These are phyloP conservation scores for Salicornia ramosissima DNA, from an alignment of 148 eudicot genomes.

Conservation along the genomic window DNA sequence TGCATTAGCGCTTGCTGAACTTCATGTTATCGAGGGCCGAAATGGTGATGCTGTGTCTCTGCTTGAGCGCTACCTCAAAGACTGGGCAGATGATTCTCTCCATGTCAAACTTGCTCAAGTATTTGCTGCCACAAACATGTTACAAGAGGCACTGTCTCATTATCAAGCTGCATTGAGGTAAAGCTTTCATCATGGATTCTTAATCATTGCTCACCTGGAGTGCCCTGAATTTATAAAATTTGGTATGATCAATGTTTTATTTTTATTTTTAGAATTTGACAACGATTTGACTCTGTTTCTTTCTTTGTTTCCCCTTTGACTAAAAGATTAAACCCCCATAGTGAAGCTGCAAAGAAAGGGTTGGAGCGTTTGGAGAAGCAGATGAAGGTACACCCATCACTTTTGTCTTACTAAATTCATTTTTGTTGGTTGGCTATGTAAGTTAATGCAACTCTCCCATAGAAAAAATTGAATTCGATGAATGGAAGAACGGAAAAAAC, in stretches of 20 bases:
- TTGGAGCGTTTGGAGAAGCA: conserved; percentile 91
- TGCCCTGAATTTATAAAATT: no score
- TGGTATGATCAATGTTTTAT: no score
- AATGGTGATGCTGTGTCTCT: conserved; percentile 89
- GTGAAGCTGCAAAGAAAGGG: conserved; percentile 88
- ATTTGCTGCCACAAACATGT: conserved; percentile 88
- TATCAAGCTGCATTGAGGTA: conserved; percentile 94
- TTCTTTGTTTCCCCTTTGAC: no score
- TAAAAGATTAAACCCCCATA: conserved; percentile 77
- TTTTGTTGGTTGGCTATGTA: no score
- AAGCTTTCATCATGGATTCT: not conserved
- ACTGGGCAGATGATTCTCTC: conserved; percentile 97
- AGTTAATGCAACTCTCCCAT: no score
- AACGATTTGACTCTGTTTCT: not conserved
- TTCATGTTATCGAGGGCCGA: conserved; percentile 91
- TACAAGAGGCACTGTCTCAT: conserved; percentile 88
- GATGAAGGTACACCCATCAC: conserved; percentile 62
- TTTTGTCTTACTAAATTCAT: not conserved
- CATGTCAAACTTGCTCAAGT: conserved; percentile 99
- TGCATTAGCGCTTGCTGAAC: conserved; percentile 95
- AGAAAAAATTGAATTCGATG: no score
- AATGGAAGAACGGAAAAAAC: no score
- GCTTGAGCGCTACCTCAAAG: conserved; percentile 87
- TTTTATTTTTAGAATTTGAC: no score
- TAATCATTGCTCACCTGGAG: no score